Conservation (phyloP, 2,329 filamentous ascomycete genomes). For the Fusarium mundagurra region DNA sequence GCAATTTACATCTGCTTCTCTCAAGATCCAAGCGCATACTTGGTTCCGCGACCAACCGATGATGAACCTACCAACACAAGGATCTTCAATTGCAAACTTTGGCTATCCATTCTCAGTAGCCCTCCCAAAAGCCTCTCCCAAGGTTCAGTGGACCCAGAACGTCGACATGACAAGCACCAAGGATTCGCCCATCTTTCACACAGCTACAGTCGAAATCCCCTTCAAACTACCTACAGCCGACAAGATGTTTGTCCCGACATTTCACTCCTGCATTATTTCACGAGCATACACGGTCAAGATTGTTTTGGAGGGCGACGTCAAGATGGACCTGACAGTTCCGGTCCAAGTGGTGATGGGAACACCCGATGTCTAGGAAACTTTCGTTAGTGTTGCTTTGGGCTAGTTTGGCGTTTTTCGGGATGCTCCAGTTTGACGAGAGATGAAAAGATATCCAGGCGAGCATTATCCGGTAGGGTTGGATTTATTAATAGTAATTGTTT, state of each 20-base stretch:
- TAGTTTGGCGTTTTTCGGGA: background rate
- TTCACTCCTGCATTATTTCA: slow-evolving; percentile 26
- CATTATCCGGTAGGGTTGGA: slow-evolving; percentile 12
- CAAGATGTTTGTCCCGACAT: slow-evolving; percentile 33
- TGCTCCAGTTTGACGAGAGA: slow-evolving; percentile 13
- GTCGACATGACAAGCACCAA: slow-evolving; percentile 16
- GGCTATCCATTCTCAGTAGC: slow-evolving; percentile 21
- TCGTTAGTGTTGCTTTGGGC: background rate
- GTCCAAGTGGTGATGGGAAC: slow-evolving; percentile 30
- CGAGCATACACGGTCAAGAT: slow-evolving; percentile 27
- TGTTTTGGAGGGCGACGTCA: slow-evolving; percentile 27
- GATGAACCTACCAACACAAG: slow-evolving; percentile 26
- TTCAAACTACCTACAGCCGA: slow-evolving; percentile 16
- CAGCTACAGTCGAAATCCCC: slow-evolving; percentile 25
- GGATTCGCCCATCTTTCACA: slow-evolving; percentile 27
- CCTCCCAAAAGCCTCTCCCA: background rate
- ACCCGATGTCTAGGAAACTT: slow-evolving; percentile 2
- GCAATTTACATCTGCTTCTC: slow-evolving; percentile 9
- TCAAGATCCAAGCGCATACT: slow-evolving; percentile 31
- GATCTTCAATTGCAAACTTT: slow-evolving; percentile 19
- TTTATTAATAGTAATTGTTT: slow-evolving; percentile 30
- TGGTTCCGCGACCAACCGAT: slow-evolving; percentile 38
- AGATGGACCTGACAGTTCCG: slow-evolving; percentile 30
- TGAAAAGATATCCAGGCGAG: slow-evolving; percentile 31
- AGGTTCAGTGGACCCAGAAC: slow-evolving; percentile 30